Conservation (phyloP, 2,329 filamentous ascomycete species). For the Botrytis byssoidea region DNA sequence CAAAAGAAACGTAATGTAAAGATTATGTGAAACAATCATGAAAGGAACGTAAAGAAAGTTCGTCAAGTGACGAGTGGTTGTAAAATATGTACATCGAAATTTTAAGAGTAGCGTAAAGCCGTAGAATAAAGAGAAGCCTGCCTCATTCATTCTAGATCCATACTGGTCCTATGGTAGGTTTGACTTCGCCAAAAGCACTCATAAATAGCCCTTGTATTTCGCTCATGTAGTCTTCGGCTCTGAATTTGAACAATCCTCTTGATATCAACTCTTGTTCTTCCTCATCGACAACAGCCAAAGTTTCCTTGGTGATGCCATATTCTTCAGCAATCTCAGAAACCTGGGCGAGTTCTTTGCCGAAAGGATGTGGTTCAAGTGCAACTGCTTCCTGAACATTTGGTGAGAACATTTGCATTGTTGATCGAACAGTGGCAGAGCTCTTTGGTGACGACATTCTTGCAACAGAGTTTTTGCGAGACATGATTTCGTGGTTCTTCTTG, state of each 20-base stretch:
- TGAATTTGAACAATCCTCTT: conserved; percentile 70
- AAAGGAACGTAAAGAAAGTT: conserved; percentile 19
- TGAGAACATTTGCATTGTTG: conserved; percentile 44
- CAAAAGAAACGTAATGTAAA: conserved; percentile 5
- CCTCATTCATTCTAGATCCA: conserved; percentile 36
- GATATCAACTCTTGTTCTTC: conserved; percentile 69
- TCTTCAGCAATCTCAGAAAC: conserved; percentile 93
- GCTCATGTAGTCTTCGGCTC: conserved; percentile 76
- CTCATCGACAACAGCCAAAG: conserved; percentile 62
- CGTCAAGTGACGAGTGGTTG: conserved; percentile 14
- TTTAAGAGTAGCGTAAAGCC: not conserved
- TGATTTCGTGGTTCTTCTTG: conserved; percentile 76
- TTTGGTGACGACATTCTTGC: conserved; percentile 61
- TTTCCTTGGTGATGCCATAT: conserved; percentile 60
- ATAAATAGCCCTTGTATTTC: conserved; percentile 68
- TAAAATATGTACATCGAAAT: conserved; percentile 19
- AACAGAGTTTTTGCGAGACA: conserved; percentile 67
- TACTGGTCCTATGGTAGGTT: conserved; percentile 31
- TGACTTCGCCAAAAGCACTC: conserved; percentile 34
- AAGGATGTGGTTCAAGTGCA: conserved; percentile 62
- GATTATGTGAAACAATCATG: conserved; percentile 19
- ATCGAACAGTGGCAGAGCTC: conserved; percentile 56
- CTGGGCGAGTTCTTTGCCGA: conserved; percentile 85
- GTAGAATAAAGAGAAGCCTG: conserved; percentile 25
- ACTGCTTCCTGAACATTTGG: conserved; percentile 31